Conservation (phyloP, 768 basidiomycete species). For the Pholiota molesta region DNA sequence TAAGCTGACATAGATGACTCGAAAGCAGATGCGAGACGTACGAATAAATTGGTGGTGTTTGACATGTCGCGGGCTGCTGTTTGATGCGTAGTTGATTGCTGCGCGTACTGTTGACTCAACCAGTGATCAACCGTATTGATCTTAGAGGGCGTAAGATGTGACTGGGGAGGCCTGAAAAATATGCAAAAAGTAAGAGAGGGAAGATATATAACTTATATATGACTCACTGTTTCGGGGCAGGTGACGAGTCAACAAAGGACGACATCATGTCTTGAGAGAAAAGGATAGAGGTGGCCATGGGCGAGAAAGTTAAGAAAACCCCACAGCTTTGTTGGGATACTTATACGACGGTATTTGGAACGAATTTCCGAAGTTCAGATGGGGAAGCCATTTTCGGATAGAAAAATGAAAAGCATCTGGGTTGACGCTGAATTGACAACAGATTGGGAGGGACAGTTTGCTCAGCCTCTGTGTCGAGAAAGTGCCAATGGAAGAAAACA, state of each 20-base stretch:
- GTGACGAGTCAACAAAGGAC: conserved; percentile 21
- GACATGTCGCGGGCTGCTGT: background rate
- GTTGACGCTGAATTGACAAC: conserved; percentile 21
- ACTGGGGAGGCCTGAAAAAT: conserved; percentile 1
- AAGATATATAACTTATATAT: conserved; percentile 16
- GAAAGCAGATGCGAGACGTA: background rate
- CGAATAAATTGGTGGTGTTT: conserved; percentile 7
- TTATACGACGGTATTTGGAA: conserved; percentile 31
- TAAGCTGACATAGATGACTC: background rate
- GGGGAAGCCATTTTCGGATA: conserved; percentile 21
- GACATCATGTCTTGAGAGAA: conserved; percentile 26
- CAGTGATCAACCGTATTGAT: conserved; percentile 17
- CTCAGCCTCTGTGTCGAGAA: conserved; percentile 33
- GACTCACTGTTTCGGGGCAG: conserved; percentile 28
- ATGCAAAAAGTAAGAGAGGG: conserved; percentile 2
- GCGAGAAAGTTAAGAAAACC: conserved; percentile 12
- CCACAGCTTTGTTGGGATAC: conserved; percentile 21
- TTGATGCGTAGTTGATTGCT: conserved; percentile 16
- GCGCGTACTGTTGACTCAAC: conserved; percentile 18
- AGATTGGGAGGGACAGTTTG: conserved; percentile 20
- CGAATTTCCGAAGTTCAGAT: conserved; percentile 22
- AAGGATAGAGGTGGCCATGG: conserved; percentile 24
- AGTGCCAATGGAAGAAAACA: conserved; percentile 25
- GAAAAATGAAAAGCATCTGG: conserved; percentile 23
- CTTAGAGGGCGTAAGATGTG: conserved; percentile 9